Evolutionary conservation across 192 early-diverging fungal species (phyloP), one percentile per base, ranked within the genome.

Genomic region (Funneliformis geosporum): DNA sequence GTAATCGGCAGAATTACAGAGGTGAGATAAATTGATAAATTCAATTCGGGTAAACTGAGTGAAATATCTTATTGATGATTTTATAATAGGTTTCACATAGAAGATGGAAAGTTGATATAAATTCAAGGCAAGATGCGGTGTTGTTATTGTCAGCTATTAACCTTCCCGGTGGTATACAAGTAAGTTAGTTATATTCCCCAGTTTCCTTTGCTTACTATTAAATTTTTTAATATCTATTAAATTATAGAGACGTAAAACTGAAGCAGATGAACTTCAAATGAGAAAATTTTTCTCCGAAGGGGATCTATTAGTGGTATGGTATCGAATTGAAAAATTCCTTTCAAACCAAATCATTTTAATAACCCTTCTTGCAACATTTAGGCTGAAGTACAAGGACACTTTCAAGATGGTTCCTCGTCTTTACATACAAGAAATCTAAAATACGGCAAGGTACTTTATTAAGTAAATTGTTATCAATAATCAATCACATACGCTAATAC

Each of bases 231-330:
- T 11, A 2, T 39, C 0, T 18, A 42, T 68, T 9, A 27, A 38
- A 46, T 55, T 23, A 1, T 82, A 95, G 91, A 85, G 96, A 80
- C 89, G 97, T 85, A 97, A 98, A 88, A 93, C 92, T 50, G 98
- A 98, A 83, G 94, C 93, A 0, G 97, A 99, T 84, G 96, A 99
- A 83, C 87, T 98, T 78, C 94, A 97, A 82, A 99, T 99, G 97
- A 90, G 95, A 60, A 91, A 90, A 40, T 97, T 97, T 77, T 96
- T 98, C 84, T 85, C 93, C 18, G 98, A 99, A 65, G 98, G 98
- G 10, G 96, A 99, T 85, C 79, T 97, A 79, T 83, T 99, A 18
- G 95, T 95, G 84, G 97, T 92, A 85, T 77, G 83, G 18, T 11
- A 68, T 42, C 33, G 40, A 39, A 18, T 9, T 33, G 9, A 65